phyloP scores from a whole-genome alignment of 805 yeast species.

The Scheffersomyces stipitis region DNA sequence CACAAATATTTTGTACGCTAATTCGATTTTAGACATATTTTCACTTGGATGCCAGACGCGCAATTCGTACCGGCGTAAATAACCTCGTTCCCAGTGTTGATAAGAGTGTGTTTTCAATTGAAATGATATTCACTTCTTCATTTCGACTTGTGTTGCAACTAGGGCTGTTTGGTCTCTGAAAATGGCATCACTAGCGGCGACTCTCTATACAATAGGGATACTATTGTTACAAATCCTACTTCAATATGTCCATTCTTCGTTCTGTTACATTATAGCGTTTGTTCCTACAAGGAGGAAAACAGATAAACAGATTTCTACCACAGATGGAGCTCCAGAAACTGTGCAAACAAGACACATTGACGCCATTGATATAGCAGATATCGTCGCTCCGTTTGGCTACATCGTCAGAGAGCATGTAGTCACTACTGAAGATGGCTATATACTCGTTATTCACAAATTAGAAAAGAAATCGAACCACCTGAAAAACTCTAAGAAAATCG shows the following conservation, averaged over 20 bases:
- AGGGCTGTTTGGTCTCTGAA: too few relatives aligned
- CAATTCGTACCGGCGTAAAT: too few relatives aligned
- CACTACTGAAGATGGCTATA: constrained; percentile 27
- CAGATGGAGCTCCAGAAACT: not conserved
- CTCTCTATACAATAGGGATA: constrained; percentile 3
- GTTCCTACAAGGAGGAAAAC: constrained; percentile 8
- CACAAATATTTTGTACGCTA: too few relatives aligned
- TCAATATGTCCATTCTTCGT: not conserved
- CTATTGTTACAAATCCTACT: not conserved
- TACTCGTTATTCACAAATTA: constrained; percentile 28
- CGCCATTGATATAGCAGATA: constrained; percentile 22
- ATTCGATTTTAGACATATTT: too few relatives aligned
- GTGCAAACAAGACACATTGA: constrained; percentile 1
- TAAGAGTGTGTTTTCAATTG: too few relatives aligned
- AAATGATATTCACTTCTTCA: too few relatives aligned
- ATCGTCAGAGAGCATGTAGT: constrained; percentile 29
- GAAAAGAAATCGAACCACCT: constrained; percentile 8
- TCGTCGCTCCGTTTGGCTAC: constrained; percentile 23
- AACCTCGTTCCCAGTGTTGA: too few relatives aligned
- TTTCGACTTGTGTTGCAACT: too few relatives aligned
- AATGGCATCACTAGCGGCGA: too few relatives aligned
- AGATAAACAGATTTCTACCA: not conserved
- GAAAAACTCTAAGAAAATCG: constrained; percentile 12
- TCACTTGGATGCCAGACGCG: too few relatives aligned
- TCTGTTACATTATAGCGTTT: constrained; percentile 1